Evolutionary conservation across 2,329 filamentous ascomycete species (phyloP), one percentile per base, ranked within the genome.

Genomic region (Xylariaceae sp.): DNA sequence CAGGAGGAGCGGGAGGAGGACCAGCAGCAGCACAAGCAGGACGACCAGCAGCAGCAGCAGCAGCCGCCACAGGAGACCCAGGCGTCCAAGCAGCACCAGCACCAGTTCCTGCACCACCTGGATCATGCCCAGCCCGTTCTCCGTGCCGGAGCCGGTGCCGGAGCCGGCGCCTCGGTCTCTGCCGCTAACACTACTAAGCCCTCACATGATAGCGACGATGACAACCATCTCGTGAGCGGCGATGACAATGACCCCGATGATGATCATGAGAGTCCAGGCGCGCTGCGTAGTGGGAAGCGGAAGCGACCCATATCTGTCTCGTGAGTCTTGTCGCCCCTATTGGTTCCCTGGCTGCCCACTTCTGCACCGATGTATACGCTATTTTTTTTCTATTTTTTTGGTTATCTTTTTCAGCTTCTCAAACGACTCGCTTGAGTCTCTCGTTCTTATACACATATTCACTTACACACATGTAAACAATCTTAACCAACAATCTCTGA

Each of bases 281-380:
- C 73, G 18, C 71, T 71, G 35, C 76, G 75, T 55, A 74, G 71
- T 62, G 77, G 80, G 60, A 86, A 86, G 72, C 80, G 83, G 63
- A 86, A 85, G 71, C 77, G 83, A 60, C 81, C 82, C 61, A 77
- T 84, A 53, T 84, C 82, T 60, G 82, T 85, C 62, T 85, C 82
- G 82, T 85, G 78, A 67, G 48, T 62, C 39, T 17, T 47, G 56
- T 35, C 44, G 56, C 47, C 51, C 55, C 23, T 35, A 35, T 35
- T 35, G 11, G 11, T 35, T 3, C 7, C 61, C 37, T 63, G 37
- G 54, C 37, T 64, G 60, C 53, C 37, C 23, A 30, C 23, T 30
- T 30, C 23, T 30, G 23, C 23, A 5, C 23, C 23, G 23, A 30
- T 4, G 23, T 30, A 30, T 6, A 30, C 23, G 23, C 23, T 30